These are phyloP conservation scores for Candida arabinofermentans DNA, from an alignment of 805 yeast genomes.

Conservation along the genomic window DNA sequence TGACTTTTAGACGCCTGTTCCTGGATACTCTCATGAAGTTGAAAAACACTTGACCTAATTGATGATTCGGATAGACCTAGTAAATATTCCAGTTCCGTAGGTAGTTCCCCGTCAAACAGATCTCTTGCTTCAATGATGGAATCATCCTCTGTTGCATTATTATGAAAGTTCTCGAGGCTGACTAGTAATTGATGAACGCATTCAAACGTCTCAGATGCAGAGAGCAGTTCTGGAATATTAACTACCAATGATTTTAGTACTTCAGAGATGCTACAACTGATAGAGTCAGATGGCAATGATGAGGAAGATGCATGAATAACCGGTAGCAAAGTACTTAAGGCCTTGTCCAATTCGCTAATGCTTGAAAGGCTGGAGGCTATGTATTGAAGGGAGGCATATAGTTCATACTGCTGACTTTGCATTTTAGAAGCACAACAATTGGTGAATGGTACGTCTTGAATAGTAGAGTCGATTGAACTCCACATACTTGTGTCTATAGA, in stretches of 20 bases:
- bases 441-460: no score
- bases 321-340: background rate
- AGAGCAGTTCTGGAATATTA: constrained; percentile 5
- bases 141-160: background rate
- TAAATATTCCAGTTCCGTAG: background rate
- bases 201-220: background rate
- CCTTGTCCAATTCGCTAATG: background rate
- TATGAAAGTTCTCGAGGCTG: background rate
- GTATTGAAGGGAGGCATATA: background rate
- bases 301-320: background rate
- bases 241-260: constrained; percentile 2
- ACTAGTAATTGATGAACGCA: background rate
- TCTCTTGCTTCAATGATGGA: background rate
- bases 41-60: background rate
- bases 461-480: no score
- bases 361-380: background rate
- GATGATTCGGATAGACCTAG: background rate
- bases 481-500: no score
- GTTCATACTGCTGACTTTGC: background rate
- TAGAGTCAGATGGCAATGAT: background rate
- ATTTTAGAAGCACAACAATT: no score
- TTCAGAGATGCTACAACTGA: background rate
- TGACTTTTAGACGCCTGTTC: background rate
- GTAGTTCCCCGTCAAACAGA: background rate
- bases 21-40: background rate